A percentile compares a stretch with the other conserved stretches of the same genome.
Conservation (phyloP, 495 filamentous ascomycete species). For the Thermothielavioides terrestris region DNA sequence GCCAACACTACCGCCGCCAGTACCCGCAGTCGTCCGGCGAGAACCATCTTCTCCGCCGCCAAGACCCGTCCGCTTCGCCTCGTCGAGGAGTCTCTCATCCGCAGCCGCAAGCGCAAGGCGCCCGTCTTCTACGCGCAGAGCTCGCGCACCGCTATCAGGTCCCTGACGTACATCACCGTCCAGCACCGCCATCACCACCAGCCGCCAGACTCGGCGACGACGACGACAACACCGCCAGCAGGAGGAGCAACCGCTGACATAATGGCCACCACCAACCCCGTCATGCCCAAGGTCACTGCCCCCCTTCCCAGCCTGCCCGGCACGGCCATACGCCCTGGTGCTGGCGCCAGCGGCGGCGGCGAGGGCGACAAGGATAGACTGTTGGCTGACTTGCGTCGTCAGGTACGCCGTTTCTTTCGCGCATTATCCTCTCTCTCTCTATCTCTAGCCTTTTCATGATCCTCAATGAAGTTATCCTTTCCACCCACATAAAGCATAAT, state of each 20-base stretch:
- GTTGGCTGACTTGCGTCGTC: slow-evolving; percentile 19
- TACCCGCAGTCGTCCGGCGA: neutral
- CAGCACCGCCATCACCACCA: slow-evolving; percentile 23
- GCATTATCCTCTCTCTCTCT: neutral
- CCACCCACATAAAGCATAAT: no score
- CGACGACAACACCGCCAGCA: no score
- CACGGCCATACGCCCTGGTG: slow-evolving; percentile 2
- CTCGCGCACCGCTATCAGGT: slow-evolving; percentile 19
- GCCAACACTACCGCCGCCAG: neutral
- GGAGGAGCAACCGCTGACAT: slow-evolving; percentile 3
- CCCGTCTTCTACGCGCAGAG: slow-evolving; percentile 23
- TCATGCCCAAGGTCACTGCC: slow-evolving; percentile 24
- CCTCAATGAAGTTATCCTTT: no score
- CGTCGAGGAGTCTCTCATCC: slow-evolving; percentile 12
- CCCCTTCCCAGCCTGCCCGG: slow-evolving; percentile 10
- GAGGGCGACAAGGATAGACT: slow-evolving; percentile 16
- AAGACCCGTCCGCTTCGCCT: slow-evolving; percentile 22
- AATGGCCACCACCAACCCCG: slow-evolving; percentile 22
- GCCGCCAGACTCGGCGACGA: neutral
- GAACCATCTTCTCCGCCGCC: slow-evolving; percentile 14
- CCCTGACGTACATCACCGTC: slow-evolving; percentile 37
- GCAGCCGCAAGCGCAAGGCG: slow-evolving; percentile 10
- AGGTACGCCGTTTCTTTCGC: slow-evolving; percentile 14
- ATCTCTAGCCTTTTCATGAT: no score
- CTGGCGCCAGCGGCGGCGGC: neutral